Conservation (phyloP, 805 yeast genomes). For the Candida pini region DNA sequence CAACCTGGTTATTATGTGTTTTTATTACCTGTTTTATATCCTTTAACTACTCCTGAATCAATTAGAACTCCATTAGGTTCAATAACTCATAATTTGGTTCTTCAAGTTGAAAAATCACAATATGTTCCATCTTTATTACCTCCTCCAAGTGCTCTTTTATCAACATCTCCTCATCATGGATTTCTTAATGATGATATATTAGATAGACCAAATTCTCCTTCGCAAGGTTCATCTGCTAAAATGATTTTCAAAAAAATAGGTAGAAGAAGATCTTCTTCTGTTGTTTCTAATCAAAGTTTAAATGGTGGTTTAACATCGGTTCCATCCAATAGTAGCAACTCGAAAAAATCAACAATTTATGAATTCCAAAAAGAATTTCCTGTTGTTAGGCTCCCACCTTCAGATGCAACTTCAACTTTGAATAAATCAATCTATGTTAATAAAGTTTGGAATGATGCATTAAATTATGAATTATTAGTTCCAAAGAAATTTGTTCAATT, state of each 20-base stretch:
- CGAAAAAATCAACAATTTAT: constrained; percentile 17
- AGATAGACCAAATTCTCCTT: constrained; percentile 3
- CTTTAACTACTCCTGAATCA: constrained; percentile 59
- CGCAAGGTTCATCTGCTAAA: constrained; percentile 6
- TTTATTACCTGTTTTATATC: constrained; percentile 55
- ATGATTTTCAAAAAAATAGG: constrained; percentile 19
- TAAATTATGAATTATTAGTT: constrained; percentile 65
- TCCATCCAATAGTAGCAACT: neutral
- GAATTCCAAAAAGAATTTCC: constrained; percentile 36
- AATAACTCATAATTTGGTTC: constrained; percentile 36
- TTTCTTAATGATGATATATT: constrained; percentile 16
- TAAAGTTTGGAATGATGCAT: constrained; percentile 65
- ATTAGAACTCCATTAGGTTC: constrained; percentile 46
- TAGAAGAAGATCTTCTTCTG: constrained; percentile 16
- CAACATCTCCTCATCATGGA: constrained; percentile 31
- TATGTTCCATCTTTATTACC: constrained; percentile 23
- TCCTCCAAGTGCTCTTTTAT: constrained; percentile 27
- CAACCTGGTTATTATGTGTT: constrained; percentile 70
- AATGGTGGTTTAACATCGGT: neutral
- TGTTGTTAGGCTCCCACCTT: constrained; percentile 50
- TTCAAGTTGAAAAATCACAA: constrained; percentile 33
- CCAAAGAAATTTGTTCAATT: constrained; percentile 65
- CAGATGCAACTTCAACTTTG: constrained; percentile 49
- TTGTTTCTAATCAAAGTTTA: neutral
- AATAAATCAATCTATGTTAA: constrained; percentile 76